Conservation (phyloP, 306 rosid species). For the Psophocarpus tetragonolobus region DNA sequence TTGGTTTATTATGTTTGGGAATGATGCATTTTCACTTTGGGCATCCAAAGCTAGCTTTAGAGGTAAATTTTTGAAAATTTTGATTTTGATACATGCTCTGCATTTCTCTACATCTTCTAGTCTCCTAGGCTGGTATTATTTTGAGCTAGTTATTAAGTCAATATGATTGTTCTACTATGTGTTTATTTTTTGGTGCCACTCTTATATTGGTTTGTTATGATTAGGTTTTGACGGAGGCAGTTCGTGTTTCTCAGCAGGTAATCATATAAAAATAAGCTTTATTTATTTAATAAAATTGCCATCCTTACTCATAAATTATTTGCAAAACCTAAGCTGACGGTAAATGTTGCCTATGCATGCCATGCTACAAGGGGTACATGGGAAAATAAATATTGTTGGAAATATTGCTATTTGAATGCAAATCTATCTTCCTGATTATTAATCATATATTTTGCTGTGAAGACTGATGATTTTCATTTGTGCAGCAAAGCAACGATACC, state of each 20-base stretch:
- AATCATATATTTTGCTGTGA: constrained; percentile 22
- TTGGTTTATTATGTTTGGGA: constrained; percentile 84
- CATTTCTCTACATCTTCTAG: constrained; percentile 3
- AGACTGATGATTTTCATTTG: constrained; percentile 37
- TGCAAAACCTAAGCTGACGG: constrained; percentile 26
- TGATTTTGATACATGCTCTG: constrained; percentile 19
- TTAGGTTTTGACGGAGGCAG: constrained; percentile 96
- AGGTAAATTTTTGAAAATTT: constrained; percentile 53
- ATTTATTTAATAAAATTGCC: not conserved
- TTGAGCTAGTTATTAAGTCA: constrained; percentile 2
- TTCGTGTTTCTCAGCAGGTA: constrained; percentile 94
- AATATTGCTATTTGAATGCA: constrained; percentile 20
- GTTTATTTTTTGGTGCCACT: not conserved
- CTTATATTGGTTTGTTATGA: constrained; percentile 34
- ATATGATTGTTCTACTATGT: constrained; percentile 5
- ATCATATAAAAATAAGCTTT: constrained; percentile 21
- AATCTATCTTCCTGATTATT: constrained; percentile 21
- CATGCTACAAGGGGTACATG: constrained; percentile 8
- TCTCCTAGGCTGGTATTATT: not conserved
- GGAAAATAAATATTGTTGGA: not conserved
- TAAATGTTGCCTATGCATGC: constrained; percentile 19
- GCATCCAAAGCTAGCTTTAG: constrained; percentile 92
- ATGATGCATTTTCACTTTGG: constrained; percentile 98
- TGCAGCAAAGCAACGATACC: constrained; percentile 96
- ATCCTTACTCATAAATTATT: constrained; percentile 12